Conservation (phyloP, 306 rosid genomes). For the Trichosanthes cucumerina region DNA sequence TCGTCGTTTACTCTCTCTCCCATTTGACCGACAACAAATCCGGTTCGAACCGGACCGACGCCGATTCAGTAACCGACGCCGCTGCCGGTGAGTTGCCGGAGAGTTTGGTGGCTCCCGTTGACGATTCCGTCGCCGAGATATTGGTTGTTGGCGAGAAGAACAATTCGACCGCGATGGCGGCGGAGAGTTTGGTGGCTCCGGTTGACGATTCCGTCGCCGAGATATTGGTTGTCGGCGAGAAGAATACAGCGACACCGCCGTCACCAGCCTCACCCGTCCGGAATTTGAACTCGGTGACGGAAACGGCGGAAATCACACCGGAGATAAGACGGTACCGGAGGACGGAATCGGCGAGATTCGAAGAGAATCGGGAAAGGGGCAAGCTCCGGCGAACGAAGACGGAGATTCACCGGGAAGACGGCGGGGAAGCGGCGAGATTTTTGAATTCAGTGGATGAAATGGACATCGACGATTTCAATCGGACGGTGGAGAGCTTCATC, state of each 20-base stretch:
- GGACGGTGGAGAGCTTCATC: constrained; percentile 40
- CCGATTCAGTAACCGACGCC: not conserved
- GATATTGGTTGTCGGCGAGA: not conserved
- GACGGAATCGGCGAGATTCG: constrained; percentile 34
- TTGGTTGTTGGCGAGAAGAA: constrained; percentile 1
- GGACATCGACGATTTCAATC: constrained; percentile 62
- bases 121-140: not conserved
- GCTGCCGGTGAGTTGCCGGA: not conserved
- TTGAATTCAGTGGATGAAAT: constrained; percentile 26
- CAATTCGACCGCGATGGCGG: not conserved
- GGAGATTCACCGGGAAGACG: constrained; percentile 2
- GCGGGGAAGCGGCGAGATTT: constrained; percentile 3
- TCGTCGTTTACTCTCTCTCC: constrained; percentile 36
- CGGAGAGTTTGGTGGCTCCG: not conserved
- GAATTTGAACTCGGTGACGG: not conserved
- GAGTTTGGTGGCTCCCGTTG: not conserved
- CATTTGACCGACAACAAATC: not conserved
- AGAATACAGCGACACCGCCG: too few relatives aligned
- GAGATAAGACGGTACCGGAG: constrained; percentile 31
- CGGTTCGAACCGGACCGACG: constrained; percentile 12
- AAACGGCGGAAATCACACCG: constrained; percentile 6
- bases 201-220: not conserved
- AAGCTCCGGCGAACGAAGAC: constrained; percentile 25
- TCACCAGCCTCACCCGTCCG: not conserved
- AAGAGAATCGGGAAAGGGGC: constrained; percentile 11